A percentile compares a stretch with the other conserved stretches of the same genome.
Conservation (phyloP, 257 asterid genomes). For the Primulina huaijiensis region DNA sequence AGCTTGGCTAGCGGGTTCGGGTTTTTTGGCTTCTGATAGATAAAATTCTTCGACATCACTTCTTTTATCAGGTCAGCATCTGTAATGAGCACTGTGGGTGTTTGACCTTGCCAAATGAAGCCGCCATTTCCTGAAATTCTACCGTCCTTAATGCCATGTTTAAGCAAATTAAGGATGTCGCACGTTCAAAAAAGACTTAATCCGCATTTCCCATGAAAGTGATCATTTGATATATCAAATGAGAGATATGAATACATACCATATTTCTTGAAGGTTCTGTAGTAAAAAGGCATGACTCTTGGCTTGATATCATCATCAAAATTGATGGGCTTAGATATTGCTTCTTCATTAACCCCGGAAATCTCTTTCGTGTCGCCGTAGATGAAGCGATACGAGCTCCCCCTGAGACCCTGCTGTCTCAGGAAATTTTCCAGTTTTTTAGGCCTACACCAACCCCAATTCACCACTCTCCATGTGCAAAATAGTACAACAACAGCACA, state of each 20-base stretch:
- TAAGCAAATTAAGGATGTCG: no score
- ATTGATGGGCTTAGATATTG: conserved; percentile 33
- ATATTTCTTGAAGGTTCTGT: conserved; percentile 27
- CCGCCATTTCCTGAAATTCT: conserved; percentile 23
- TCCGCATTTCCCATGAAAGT: no score
- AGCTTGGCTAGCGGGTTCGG: conserved; percentile 13
- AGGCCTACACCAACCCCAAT: conserved; percentile 43
- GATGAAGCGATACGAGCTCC: conserved; percentile 38
- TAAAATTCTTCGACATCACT: conserved; percentile 24
- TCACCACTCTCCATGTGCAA: conserved; percentile 35
- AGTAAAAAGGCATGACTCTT: conserved; percentile 23
- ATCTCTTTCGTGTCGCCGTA: conserved; percentile 48
- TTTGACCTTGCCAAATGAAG: conserved; percentile 31
- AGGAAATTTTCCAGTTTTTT: conserved; percentile 37
- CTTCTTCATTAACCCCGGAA: conserved; percentile 14
- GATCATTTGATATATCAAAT: no score
- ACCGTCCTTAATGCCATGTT: no score
- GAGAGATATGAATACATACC: conserved; percentile 26
- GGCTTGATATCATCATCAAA: conserved; percentile 38
- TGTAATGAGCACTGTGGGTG: conserved; percentile 24
- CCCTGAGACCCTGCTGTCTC: conserved; percentile 44
- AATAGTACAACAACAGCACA: conserved; percentile 7
- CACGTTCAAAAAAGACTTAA: no score
- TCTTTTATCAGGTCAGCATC: conserved; percentile 33
- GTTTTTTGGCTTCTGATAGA: conserved; percentile 23